These are phyloP conservation scores for Solanum bukasovii DNA, from an alignment of 257 asterid species.

Conservation along the genomic window DNA sequence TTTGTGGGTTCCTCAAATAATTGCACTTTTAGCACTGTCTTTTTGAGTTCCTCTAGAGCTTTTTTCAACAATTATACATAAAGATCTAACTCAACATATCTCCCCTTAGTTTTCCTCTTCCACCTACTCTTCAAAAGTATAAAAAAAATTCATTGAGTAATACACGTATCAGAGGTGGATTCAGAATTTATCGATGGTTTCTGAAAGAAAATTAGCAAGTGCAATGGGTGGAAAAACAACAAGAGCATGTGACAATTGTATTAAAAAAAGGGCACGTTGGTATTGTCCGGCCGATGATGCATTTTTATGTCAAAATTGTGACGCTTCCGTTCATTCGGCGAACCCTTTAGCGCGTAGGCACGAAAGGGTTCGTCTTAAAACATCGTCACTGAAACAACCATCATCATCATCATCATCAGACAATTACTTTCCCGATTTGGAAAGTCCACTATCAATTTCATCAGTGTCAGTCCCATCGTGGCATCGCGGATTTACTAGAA, in stretches of 20 bases:
- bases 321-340: slow-evolving; percentile 68
- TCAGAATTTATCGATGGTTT: slow-evolving; percentile 20
- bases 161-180: too few relatives aligned
- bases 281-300: slow-evolving; percentile 87
- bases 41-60: background rate
- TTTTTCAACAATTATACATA: slow-evolving; percentile 4
- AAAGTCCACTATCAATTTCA: background rate
- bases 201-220: slow-evolving; percentile 34
- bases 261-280: slow-evolving; percentile 55
- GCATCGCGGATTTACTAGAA: slow-evolving; percentile 58
- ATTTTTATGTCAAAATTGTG: slow-evolving; percentile 66
- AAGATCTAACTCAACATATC: background rate
- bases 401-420: background rate
- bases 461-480: slow-evolving; percentile 26
- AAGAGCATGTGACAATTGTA: slow-evolving; percentile 69
- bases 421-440: background rate
- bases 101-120: background rate
- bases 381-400: slow-evolving; percentile 14
- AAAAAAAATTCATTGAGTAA: too few relatives aligned
- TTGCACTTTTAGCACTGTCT: slow-evolving; percentile 20
- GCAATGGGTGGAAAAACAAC: slow-evolving; percentile 54
- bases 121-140: background rate
- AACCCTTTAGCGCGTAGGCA: slow-evolving; percentile 66
- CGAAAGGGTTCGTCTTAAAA: slow-evolving; percentile 66
- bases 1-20: slow-evolving; percentile 43